Percentiles rank a stretch among this genome's conserved stretches.
These are phyloP conservation scores for Ceratocystis albifundus DNA, from an alignment of 2,329 filamentous ascomycete genomes.

Conservation along the genomic window DNA sequence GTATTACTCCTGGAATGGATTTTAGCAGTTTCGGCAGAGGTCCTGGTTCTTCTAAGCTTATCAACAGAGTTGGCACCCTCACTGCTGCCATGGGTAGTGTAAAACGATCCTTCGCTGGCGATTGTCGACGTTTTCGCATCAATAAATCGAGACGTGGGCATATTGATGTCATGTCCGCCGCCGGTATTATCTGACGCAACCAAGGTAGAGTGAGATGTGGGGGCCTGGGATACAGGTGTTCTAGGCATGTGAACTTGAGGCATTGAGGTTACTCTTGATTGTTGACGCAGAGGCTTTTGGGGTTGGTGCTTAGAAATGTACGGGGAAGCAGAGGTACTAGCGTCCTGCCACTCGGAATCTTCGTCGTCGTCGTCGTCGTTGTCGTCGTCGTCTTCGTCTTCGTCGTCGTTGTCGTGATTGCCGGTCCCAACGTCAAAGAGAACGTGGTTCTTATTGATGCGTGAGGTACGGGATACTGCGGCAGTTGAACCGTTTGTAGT, in stretches of 20 bases:
- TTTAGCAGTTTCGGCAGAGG: not conserved
- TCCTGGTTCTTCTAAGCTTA: slow-evolving; percentile 30
- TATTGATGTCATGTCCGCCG: slow-evolving; percentile 39
- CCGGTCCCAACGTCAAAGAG: slow-evolving; percentile 52
- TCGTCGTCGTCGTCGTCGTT: slow-evolving; percentile 33
- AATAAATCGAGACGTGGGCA: slow-evolving; percentile 51
- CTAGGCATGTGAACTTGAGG: not conserved
- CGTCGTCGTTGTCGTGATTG: slow-evolving; percentile 39
- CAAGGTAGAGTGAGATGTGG: slow-evolving; percentile 3
- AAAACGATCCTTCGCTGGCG: slow-evolving; percentile 43
- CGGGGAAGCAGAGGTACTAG: slow-evolving; percentile 51
- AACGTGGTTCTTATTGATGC: slow-evolving; percentile 40
- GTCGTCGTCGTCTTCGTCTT: slow-evolving; percentile 36
- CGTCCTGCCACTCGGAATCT: slow-evolving; percentile 57
- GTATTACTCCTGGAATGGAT: not conserved
- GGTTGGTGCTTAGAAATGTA: slow-evolving; percentile 29
- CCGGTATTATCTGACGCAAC: slow-evolving; percentile 3
- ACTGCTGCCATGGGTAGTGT: slow-evolving; percentile 29
- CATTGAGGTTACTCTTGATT: slow-evolving; percentile 22
- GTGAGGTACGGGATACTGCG: slow-evolving; percentile 38
- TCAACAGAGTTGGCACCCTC: slow-evolving; percentile 29
- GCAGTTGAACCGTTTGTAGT: slow-evolving; percentile 18
- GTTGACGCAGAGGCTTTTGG: not conserved
- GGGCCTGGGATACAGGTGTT: not conserved
- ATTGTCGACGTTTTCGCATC: slow-evolving; percentile 40